phyloP scores from a whole-genome alignment of 495 filamentous ascomycete species.

The Glarea lozoyensis region DNA sequence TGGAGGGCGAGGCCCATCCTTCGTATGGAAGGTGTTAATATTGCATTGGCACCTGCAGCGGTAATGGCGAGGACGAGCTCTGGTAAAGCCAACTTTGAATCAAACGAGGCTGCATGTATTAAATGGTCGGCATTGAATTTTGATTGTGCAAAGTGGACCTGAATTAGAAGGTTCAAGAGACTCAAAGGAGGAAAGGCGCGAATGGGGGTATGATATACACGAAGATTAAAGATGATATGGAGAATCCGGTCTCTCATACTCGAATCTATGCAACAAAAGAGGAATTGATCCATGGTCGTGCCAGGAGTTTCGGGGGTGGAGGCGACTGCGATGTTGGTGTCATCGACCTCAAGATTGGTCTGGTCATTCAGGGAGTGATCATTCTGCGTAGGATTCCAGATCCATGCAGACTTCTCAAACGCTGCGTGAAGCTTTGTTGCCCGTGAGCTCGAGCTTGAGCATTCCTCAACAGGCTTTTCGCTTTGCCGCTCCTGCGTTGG shows the following conservation, averaged over 20 bases:
- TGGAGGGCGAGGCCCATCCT: neutral
- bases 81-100: neutral
- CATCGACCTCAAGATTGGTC: constrained; percentile 6
- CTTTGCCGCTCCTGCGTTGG: neutral
- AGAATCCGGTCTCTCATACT: neutral
- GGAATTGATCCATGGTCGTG: neutral
- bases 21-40: neutral
- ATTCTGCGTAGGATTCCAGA: constrained; percentile 9
- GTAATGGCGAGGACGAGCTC: neutral
- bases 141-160: neutral
- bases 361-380: constrained; percentile 10
- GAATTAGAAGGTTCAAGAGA: neutral
- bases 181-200: neutral
- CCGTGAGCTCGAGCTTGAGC: neutral
- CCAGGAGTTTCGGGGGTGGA: neutral
- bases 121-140: neutral
- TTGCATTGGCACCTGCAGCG: neutral
- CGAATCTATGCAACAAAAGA: neutral
- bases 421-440: constrained; percentile 8
- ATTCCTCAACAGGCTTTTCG: neutral
- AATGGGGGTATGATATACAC: neutral
- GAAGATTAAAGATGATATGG: neutral
- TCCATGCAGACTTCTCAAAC: constrained; percentile 11
- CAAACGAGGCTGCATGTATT: neutral
- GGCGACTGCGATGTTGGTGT: constrained; percentile 3